A percentile compares a stretch with the other conserved stretches of the same genome.
These are phyloP conservation scores for Septoria petroselini DNA, from an alignment of 2,329 filamentous ascomycete species.

Conservation along the genomic window DNA sequence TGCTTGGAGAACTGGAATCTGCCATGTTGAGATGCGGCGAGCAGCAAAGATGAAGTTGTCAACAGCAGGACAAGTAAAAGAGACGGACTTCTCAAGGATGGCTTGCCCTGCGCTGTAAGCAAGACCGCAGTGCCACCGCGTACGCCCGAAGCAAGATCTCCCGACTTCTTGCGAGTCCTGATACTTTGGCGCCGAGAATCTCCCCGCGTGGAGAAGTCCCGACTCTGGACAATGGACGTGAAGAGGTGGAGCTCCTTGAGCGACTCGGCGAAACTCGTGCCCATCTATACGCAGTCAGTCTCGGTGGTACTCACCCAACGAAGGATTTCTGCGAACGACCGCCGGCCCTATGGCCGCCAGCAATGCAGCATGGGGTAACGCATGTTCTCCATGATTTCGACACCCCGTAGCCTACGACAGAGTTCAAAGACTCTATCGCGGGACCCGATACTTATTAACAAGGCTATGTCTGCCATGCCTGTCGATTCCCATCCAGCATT, in stretches of 20 bases:
- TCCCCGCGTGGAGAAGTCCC: conserved; percentile 4
- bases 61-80: not conserved
- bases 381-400: not conserved
- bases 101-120: not conserved
- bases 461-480: conserved; percentile 9
- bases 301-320: conserved; percentile 1
- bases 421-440: not conserved
- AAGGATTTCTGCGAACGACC: not conserved
- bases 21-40: not conserved
- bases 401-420: conserved; percentile 1
- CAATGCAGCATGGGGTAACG: conserved; percentile 1
- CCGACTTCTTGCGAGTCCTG: not conserved
- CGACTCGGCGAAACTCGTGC: conserved; percentile 3
- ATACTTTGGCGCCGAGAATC: conserved; percentile 1
- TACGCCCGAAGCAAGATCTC: conserved; percentile 1
- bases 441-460: conserved; percentile 10
- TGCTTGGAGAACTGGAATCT: conserved; percentile 10
- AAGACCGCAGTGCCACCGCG: conserved; percentile 5
- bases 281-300: not conserved
- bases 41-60: not conserved
- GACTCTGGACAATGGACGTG: not conserved
- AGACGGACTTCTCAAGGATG: not conserved
- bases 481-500: conserved; percentile 2
- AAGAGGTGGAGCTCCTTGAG: not conserved
- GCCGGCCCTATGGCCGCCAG: conserved; percentile 3